Evolutionary conservation across 176 grass and related monocot genomes (phyloP).

Genomic region (Hordeum vulgare): DNA sequence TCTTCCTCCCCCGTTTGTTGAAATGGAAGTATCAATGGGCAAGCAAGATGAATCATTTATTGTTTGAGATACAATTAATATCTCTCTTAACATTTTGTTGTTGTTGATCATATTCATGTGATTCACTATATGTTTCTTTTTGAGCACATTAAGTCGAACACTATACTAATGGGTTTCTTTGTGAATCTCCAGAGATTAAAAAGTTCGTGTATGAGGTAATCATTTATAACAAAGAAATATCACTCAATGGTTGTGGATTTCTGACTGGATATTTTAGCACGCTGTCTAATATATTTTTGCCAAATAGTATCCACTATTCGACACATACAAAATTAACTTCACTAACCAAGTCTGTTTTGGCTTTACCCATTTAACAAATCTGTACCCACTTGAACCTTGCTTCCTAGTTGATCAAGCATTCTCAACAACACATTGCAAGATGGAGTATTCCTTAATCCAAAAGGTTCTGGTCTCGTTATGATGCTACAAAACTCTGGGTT

Average conservation of each 20-base stretch:
- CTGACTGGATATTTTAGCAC: conserved; percentile 43
- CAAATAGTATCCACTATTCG: conserved; percentile 53
- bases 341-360: conserved; percentile 43
- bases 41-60: too few relatives aligned
- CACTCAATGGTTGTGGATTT: conserved; percentile 35
- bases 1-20: too few relatives aligned
- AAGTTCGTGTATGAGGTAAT: conserved; percentile 83
- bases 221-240: conserved; percentile 32
- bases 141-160: background rate
- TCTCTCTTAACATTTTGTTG: background rate
- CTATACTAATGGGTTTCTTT: background rate
- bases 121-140: conserved; percentile 17
- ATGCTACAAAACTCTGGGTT: conserved; percentile 50
- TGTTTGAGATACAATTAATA: too few relatives aligned
- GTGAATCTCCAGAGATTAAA: conserved; percentile 51
- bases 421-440: conserved; percentile 22
- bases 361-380: conserved; percentile 58
- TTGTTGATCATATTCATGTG: background rate
- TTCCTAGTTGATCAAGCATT: conserved; percentile 47
- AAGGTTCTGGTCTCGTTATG: conserved; percentile 45
- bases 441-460: conserved; percentile 45
- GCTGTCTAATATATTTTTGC: conserved; percentile 88
- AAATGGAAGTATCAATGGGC: too few relatives aligned
- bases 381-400: conserved; percentile 73
- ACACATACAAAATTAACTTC: conserved; percentile 39